Conservation (phyloP, 2,329 filamentous ascomycete species). For the Trichoderma guizhouense region DNA sequence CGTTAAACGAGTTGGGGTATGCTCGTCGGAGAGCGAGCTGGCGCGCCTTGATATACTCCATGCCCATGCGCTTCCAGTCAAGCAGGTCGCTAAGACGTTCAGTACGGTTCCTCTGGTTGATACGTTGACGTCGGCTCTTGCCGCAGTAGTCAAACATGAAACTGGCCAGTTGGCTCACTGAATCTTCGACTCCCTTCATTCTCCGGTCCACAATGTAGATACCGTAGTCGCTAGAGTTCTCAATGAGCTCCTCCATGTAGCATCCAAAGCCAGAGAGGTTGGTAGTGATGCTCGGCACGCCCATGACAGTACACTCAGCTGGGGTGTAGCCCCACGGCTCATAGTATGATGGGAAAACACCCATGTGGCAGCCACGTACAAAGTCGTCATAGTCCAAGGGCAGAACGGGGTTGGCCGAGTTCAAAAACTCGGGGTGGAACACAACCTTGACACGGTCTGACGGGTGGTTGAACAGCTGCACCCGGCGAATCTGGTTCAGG, state of each 20-base stretch:
- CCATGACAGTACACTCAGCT: conserved; percentile 98
- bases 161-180: conserved; percentile 87
- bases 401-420: conserved; percentile 90
- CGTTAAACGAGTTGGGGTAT: conserved; percentile 81
- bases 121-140: conserved; percentile 93
- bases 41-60: conserved; percentile 98
- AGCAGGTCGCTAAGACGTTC: conserved; percentile 91
- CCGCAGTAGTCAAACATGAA: conserved; percentile 87
- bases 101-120: conserved; percentile 97
- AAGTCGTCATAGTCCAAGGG: conserved; percentile 98
- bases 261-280: conserved; percentile 97
- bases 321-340: conserved; percentile 99
- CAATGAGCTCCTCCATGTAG: conserved; percentile 99
- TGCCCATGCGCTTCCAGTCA: conserved; percentile 99
- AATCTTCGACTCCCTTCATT: conserved; percentile 93
- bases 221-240: conserved; percentile 96
- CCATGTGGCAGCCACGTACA: conserved; percentile 91
- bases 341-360: conserved; percentile 96
- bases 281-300: conserved; percentile 95
- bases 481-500: conserved; percentile 89
- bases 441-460: conserved; percentile 94
- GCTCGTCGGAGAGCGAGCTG: conserved; percentile 88
- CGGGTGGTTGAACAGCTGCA: conserved; percentile 95
- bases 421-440: conserved; percentile 97
- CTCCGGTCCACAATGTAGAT: conserved; percentile 98